Evolutionary conservation across 148 eudicot species (phyloP).

Genomic region (Simmondsia chinensis): DNA sequence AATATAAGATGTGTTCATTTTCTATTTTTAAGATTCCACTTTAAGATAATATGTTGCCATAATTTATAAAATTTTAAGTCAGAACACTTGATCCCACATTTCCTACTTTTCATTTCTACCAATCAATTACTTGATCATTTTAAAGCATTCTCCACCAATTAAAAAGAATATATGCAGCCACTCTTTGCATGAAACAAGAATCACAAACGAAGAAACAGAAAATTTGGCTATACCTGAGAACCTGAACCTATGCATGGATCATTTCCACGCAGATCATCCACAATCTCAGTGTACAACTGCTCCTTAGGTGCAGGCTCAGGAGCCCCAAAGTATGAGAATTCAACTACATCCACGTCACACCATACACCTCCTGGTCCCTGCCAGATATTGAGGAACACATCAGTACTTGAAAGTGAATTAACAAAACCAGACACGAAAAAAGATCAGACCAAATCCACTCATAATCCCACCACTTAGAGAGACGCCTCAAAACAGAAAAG

Average conservation of each 20-base stretch:
- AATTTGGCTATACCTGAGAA: slow-evolving; percentile 98
- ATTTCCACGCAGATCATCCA: slow-evolving; percentile 96
- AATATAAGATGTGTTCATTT: too few species aligned
- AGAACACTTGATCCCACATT: too few species aligned
- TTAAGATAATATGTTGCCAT: too few species aligned
- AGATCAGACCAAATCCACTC: background rate
- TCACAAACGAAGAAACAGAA: background rate
- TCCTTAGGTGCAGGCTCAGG: slow-evolving; percentile 95
- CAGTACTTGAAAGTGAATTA: background rate
- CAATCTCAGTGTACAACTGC: slow-evolving; percentile 93
- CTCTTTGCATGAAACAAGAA: background rate
- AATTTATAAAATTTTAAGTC: too few species aligned
- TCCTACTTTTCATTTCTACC: too few species aligned
- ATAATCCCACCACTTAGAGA: too few species aligned
- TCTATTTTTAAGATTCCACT: too few species aligned
- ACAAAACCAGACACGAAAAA: background rate
- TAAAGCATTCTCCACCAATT: too few species aligned
- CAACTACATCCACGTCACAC: slow-evolving; percentile 97
- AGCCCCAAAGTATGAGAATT: slow-evolving; percentile 95
- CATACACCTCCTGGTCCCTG: slow-evolving; percentile 99
- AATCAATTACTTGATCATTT: too few species aligned
- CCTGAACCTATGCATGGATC: slow-evolving; percentile 90
- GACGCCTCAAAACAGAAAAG: too few species aligned
- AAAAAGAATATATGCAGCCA: background rate
- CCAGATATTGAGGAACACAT: slow-evolving; percentile 11